phyloP scores from a whole-genome alignment of 1,139 yeast species.

The Yamadazyma kanchanaburiensis region DNA sequence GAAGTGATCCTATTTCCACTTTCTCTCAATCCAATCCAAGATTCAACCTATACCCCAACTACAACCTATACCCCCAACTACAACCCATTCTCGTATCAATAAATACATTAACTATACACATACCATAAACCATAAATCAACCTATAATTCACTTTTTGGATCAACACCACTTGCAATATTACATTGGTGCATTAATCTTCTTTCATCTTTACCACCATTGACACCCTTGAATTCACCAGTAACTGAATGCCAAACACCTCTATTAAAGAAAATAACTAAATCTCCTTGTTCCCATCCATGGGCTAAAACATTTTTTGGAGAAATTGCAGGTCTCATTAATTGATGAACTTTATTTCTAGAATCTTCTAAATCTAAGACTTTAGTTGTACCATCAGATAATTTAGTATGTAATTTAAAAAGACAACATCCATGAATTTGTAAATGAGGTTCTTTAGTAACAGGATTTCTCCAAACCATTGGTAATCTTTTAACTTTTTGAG shows the following conservation, averaged over 20 bases:
- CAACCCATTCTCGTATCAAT: too few relatives aligned
- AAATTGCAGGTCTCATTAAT: slow-evolving; percentile 82
- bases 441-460: slow-evolving; percentile 75
- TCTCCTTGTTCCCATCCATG: slow-evolving; percentile 84
- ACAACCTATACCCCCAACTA: too few relatives aligned
- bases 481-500: slow-evolving; percentile 63
- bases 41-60: too few relatives aligned
- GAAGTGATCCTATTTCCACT: too few relatives aligned
- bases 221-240: slow-evolving; percentile 74
- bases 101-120: too few relatives aligned
- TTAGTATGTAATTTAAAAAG: slow-evolving; percentile 62
- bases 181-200: slow-evolving; percentile 88
- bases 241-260: slow-evolving; percentile 89
- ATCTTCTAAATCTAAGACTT: slow-evolving; percentile 55
- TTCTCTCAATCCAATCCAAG: too few relatives aligned
- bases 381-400: slow-evolving; percentile 48
- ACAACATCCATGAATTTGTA: slow-evolving; percentile 87
- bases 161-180: slow-evolving; percentile 81
- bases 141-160: slow-evolving; percentile 34
- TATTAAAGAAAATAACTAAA: slow-evolving; percentile 76
- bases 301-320: slow-evolving; percentile 69
- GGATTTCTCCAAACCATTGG: slow-evolving; percentile 94
- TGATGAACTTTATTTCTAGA: slow-evolving; percentile 69
- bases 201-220: slow-evolving; percentile 55
- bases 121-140: slow-evolving; percentile 1